Evolutionary conservation across 768 basidiomycete genomes (phyloP), one percentile per base, ranked within the genome.

Genomic region (Holtermanniella nyarrowii): DNA sequence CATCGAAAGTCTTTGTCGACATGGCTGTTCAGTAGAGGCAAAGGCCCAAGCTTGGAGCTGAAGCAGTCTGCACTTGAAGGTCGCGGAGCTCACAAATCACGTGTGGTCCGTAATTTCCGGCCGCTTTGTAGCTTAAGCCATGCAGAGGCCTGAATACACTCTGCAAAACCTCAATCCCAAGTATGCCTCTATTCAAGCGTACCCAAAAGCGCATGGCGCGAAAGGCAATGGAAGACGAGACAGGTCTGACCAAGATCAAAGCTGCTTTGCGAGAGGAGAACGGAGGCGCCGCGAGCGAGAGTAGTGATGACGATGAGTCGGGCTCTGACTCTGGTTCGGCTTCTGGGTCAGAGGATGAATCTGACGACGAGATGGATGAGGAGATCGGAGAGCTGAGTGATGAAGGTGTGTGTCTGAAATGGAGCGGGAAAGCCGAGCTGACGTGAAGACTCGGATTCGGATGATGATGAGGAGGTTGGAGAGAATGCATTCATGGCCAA

Each of bases 171-270:
- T n/a, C n/a, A n/a, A n/a, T n/a, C n/a, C n/a, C n/a, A n/a, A n/a
- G n/a, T 7, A 66, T 66, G 65, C 65, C 65, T 16, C 50, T 66
- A 13, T 66, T 60, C 57, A 63, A 61, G 41, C 42, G 53, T 11
- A 63, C 61, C 16, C 60, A 61, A 43, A 63, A 58, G 44, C 51
- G 60, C 13, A 39, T 66, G 47, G 49, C 54, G 46, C 59, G 59
- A 26, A 49, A 50, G 49, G 60, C 49, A 26, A 51, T 54, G 31
- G 65, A 66, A 24, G 65, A 66, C 16, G 60, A 55, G 45, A 24
- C 39, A 14, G 65, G 65, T 1, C 46, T 64, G 16, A 58, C 65
- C 1, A 45, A 46, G 13, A 14, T 66, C 18, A 59, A 55, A 31
- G 54, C 50, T 23, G 44, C 37, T 12, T 13, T 59, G 44, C 43